Evolutionary conservation across 2,329 filamentous ascomycete species (phyloP).

Genomic region (Tolypocladium tundrense): DNA sequence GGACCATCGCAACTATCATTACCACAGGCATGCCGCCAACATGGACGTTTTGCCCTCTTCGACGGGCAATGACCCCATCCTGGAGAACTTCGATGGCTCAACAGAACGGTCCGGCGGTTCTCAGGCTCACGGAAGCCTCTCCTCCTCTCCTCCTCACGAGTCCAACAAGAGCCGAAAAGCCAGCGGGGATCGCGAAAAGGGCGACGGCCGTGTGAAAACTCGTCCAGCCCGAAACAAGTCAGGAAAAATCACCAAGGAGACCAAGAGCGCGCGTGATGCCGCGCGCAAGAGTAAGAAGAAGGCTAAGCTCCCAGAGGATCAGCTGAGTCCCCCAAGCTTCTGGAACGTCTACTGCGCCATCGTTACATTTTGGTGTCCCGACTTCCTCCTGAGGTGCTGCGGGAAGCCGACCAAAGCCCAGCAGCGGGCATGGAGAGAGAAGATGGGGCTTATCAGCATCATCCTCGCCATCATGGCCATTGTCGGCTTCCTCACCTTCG

Average conservation of each 20-base stretch:
- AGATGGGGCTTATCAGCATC: constrained; percentile 92
- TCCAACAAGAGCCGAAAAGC: constrained; percentile 23
- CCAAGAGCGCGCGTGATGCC: constrained; percentile 28
- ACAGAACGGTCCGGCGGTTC: constrained; percentile 40
- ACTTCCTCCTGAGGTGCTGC: constrained; percentile 74
- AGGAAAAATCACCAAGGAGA: constrained; percentile 54
- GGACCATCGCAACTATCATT: constrained; percentile 91
- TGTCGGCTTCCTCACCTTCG: constrained; percentile 93
- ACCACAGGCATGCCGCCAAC: constrained; percentile 85
- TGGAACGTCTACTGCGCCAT: constrained; percentile 96
- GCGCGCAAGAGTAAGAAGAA: constrained; percentile 30
- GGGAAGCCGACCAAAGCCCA: constrained; percentile 79
- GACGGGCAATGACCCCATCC: constrained; percentile 81
- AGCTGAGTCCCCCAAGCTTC: constrained; percentile 68
- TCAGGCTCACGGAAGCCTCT: constrained; percentile 33
- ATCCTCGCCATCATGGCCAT: constrained; percentile 79
- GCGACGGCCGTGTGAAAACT: constrained; percentile 13
- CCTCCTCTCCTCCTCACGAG: constrained; percentile 31
- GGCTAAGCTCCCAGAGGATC: constrained; percentile 42
- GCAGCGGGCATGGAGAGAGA: constrained; percentile 90
- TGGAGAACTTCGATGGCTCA: constrained; percentile 65
- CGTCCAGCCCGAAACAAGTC: constrained; percentile 35
- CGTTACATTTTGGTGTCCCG: constrained; percentile 89
- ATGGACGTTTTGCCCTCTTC: constrained; percentile 86
- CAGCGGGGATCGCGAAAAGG: constrained; percentile 23